These are phyloP conservation scores for Chaetomium cochliodes DNA, from an alignment of 495 filamentous ascomycete species.

Conservation along the genomic window DNA sequence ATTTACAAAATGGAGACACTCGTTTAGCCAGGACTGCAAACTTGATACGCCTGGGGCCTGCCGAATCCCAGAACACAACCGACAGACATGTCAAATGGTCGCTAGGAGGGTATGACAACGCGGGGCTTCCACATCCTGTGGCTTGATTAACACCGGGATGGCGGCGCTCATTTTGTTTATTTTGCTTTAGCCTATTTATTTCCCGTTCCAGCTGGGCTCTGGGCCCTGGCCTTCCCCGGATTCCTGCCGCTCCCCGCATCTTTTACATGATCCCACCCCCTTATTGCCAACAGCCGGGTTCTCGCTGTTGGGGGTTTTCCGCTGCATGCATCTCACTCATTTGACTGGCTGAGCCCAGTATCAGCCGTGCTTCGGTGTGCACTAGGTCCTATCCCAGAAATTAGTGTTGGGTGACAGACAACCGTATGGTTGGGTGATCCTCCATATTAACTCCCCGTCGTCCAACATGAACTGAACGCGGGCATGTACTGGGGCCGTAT, in stretches of 20 bases:
- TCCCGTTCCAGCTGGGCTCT: not conserved
- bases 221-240: not conserved
- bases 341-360: too few relatives aligned
- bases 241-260: slow-evolving; percentile 7
- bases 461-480: too few relatives aligned
- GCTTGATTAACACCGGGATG: too few relatives aligned
- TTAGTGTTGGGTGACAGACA: not conserved
- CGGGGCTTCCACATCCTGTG: too few relatives aligned
- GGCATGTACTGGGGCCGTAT: too few relatives aligned
- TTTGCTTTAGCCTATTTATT: slow-evolving; percentile 4
- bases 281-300: slow-evolving; percentile 9
- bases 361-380: not conserved
- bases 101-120: too few relatives aligned
- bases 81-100: too few relatives aligned
- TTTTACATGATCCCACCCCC: not conserved
- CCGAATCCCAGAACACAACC: too few relatives aligned
- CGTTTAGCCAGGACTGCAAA: too few relatives aligned
- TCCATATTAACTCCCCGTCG: too few relatives aligned
- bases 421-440: not conserved
- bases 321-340: not conserved
- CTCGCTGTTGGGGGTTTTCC: not conserved
- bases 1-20: too few relatives aligned
- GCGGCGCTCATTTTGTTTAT: slow-evolving; percentile 9
- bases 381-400: not conserved
- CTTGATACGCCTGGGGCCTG: too few relatives aligned